Evolutionary conservation across 2,329 filamentous ascomycete species (phyloP), one percentile per base, ranked within the genome.

Genomic region (Phaeosphaeriaceae sp.): DNA sequence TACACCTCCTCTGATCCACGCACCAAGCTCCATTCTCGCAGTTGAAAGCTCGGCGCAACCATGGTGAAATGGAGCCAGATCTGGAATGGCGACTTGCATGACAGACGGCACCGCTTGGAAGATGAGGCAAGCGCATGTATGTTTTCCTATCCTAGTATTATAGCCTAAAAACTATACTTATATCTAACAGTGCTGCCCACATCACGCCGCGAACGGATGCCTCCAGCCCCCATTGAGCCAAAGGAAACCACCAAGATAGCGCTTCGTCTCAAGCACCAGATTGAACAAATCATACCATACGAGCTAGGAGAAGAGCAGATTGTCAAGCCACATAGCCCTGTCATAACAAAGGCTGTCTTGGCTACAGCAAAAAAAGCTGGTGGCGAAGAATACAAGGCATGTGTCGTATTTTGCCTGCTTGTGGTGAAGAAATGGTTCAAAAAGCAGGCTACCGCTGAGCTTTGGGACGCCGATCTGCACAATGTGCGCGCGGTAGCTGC

Each of bases 391-490:
- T 80, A 93, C 67, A 79, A 79, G 26, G 84, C 87, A 9, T 97
- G 92, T 62, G 89, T 97, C 3, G 88, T 96, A 2, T 96, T 86
- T 73, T 88, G 89, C 59, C 77, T 97, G 47, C 81, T 97, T 3
- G 84, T 96, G 7, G 86, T 84, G 62, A 78, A 87, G 64, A 80
- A 83, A 62, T 88, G 86, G 86, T 97, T 97, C 75, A 87, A 84
- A 68, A 85, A 84, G 54, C 92, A 97, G 76, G 86, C 91, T 1
- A 55, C 81, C 21, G 73, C 87, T 6, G 94, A 99, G 79, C 83
- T 97, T 2, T 99, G 93, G 91, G 93, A 99, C 73, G 87, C 92
- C 6, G 88, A 91, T 51, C 79, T 97, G 32, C 90, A 96, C 70
- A 77, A 87, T 34, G 78, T 94, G 30, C 85, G 93, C 23, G 90